phyloP scores from a whole-genome alignment of 257 asterid genomes.

The Henckelia pumila region DNA sequence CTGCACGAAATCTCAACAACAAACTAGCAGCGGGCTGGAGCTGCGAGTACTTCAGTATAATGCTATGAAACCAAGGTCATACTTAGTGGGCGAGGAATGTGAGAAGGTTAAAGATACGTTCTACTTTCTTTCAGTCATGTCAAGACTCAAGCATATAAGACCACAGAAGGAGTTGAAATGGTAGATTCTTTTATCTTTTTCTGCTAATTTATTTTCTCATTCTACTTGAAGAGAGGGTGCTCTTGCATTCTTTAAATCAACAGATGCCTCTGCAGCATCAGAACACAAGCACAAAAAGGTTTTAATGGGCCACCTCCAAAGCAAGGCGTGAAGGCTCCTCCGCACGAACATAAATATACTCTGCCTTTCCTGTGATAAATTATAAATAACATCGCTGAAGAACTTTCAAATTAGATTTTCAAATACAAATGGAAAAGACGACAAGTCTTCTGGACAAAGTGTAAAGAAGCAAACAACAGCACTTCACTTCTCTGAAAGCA shows the following conservation, averaged over 20 bases:
- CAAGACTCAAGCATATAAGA: slow-evolving; percentile 11
- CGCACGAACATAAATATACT: slow-evolving; percentile 62
- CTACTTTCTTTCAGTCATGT: background rate
- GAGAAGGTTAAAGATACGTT: slow-evolving; percentile 15
- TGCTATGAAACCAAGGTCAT: slow-evolving; percentile 8
- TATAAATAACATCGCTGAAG: background rate
- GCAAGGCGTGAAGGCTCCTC: slow-evolving; percentile 74
- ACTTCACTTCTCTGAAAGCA: slow-evolving; percentile 17
- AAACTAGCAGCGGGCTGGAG: slow-evolving; percentile 12
- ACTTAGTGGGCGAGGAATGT: slow-evolving; percentile 4
- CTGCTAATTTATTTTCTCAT: slow-evolving; percentile 9
- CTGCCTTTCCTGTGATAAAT: slow-evolving; percentile 70
- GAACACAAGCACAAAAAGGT: slow-evolving; percentile 11
- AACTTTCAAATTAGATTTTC: slow-evolving; percentile 10
- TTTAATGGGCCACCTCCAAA: slow-evolving; percentile 56
- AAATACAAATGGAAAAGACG: slow-evolving; percentile 9
- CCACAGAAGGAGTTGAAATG: slow-evolving; percentile 11
- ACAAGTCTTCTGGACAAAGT: slow-evolving; percentile 17
- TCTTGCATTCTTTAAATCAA: background rate
- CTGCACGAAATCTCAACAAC: slow-evolving; percentile 1
- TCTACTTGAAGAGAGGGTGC: slow-evolving; percentile 12
- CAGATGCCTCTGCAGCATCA: slow-evolving; percentile 4
- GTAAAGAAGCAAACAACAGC: slow-evolving; percentile 17
- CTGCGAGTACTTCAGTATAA: background rate
- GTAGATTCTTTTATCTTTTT: background rate